Evolutionary conservation across 169 alveolate genomes (phyloP), one percentile per base, ranked within the genome.

Genomic region (Fabrea salina): DNA sequence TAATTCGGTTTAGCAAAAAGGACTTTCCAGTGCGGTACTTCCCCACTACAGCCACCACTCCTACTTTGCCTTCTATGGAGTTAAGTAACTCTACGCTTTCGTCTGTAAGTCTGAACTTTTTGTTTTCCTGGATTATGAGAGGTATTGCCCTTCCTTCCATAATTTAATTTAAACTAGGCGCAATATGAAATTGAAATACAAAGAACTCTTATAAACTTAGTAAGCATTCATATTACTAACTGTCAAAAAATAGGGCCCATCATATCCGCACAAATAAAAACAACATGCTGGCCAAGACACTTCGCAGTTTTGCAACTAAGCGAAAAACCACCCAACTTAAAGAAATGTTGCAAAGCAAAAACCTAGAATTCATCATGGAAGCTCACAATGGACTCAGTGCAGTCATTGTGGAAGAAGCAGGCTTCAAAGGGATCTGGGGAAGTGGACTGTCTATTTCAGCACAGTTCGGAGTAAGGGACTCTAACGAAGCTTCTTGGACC

Each of bases 1-100:
- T 71, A 19, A 91, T 41, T 79, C 88, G 75, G 80, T 93, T 93
- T 59, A 93, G 79, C 50, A 61, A 37, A 78, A 84, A 93, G 67
- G 91, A 77, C 76, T 93, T 93, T 7, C 97, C 97, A 49, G 97
- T 93, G 66, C 97, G 85, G 56, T 92, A 89, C 57, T 92, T 91
- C 16, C 97, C 97, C 11, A 87, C 90, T 3, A 93, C 87, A 0
- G 94, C 82, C 0, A 91, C 94, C 66, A 93, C 83, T 22, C 88
- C 88, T 47, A 93, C 79, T 6, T 89, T 82, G 43, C 85, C 87
- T 37, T 80, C 66, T 11, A 80, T 44, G 32, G 25, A 32, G 35
- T 68, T 57, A 4, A 85, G 19, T 54, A 85, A 74, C 16, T 80
- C 58, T 8, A 41, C 39, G n/a, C 84, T 82, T 68, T 85, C 90